Evolutionary conservation across 805 yeast species (phyloP).

Genomic region (Zygosaccharomyces rouxii): DNA sequence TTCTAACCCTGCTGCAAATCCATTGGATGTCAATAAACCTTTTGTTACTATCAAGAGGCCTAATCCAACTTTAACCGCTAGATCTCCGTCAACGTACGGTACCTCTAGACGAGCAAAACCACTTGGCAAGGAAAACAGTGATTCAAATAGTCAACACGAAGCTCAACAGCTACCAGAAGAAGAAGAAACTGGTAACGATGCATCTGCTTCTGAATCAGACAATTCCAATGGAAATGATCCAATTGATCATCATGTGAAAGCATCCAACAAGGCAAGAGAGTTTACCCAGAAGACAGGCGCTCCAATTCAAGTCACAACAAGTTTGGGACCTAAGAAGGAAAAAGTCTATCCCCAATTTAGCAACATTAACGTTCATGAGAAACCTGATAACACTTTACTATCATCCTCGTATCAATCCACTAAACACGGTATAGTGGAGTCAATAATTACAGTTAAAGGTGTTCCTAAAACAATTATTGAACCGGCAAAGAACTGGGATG

Average conservation of each 20-base stretch:
- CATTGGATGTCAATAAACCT: conserved; percentile 57
- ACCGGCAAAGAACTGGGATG: conserved; percentile 48
- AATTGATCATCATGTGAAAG: conserved; percentile 11
- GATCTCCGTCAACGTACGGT: not conserved
- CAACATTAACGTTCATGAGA: not conserved
- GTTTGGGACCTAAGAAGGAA: not conserved
- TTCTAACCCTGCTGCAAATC: conserved; percentile 62
- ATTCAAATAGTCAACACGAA: not conserved
- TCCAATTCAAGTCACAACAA: conserved; percentile 15
- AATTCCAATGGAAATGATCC: conserved; percentile 3
- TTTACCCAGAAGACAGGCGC: conserved; percentile 14
- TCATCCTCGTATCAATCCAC: conserved; percentile 27
- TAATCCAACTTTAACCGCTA: not conserved
- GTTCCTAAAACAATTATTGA: conserved; percentile 82
- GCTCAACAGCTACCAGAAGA: not conserved
- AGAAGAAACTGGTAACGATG: not conserved
- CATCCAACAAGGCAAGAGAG: conserved; percentile 11
- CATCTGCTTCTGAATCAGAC: not conserved
- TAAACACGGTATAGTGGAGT: conserved; percentile 59
- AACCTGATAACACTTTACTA: conserved; percentile 10
- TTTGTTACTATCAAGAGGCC: conserved; percentile 68
- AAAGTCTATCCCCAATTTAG: not conserved
- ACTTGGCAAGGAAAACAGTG: not conserved
- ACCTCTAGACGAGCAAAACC: not conserved
- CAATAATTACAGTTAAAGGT: conserved; percentile 78